Base-by-base conservation (phyloP, 2,329 filamentous ascomycete genomes). In the Simplicillium aogashimaense region DNA sequence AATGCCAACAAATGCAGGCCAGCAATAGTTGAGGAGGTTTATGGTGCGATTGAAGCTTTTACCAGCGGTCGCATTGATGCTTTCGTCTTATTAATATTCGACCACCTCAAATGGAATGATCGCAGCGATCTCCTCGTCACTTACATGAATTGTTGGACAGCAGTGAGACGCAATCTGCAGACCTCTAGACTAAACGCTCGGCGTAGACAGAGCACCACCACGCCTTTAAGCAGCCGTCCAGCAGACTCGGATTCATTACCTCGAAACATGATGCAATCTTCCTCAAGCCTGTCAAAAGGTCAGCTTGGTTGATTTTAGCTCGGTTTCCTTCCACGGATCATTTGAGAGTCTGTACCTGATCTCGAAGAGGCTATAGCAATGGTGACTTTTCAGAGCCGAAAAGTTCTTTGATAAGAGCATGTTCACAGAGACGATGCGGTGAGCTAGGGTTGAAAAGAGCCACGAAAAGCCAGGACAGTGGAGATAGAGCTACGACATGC, bases 221-320 rank as follows among this genome's bases (percentile, higher is more conserved):
- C 76, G 36, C 86, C 86, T 53, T 81, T 84, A 48, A 92, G 64
- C 40, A 85, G 63, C 52, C 86, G 83, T 45, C 82, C 85, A 34
- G 83, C 76, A 36, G 85, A 83, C 55, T 90, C 86, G 56, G 83
- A 72, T 42, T 86, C 80, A 49, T 66, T 73, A 44, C 86, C 86
- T 39, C 85, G 80, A 47, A 92, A 82, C 28, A 90, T 80, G 43
- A 90, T 76, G 42, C 89, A 84, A 52, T 86, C 81, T 53, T 83
- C 81, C 39, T 89, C 83, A 44, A 89, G 73, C 39, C 85, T 88
- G 52, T 14, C 32, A 34, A 38, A 37, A 37, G 13, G 15, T 32
- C 47, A 29, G 16, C 43, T 43, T 35, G 45, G 53, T 43, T 35
- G 45, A 16, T 29, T 4, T 35, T 20, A 7, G 29, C 28, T 15